These are phyloP conservation scores for Shiraia sp. DNA, from an alignment of 2,329 filamentous ascomycete species.

Conservation along the genomic window DNA sequence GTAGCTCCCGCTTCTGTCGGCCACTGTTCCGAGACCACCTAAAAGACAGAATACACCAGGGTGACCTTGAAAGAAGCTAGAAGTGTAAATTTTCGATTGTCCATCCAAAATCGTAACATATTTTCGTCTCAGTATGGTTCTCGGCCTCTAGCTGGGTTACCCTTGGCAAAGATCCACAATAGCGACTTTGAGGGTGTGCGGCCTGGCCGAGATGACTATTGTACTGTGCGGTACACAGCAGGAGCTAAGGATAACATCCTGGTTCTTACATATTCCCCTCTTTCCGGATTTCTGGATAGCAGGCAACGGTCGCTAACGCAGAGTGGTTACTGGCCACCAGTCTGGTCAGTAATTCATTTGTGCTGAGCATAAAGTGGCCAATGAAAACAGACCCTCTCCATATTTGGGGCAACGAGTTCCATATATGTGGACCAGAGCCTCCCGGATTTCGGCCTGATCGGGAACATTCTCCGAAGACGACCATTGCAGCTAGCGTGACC, in stretches of 20 bases:
- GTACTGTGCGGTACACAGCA: slow-evolving; percentile 1
- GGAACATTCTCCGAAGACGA: slow-evolving; percentile 11
- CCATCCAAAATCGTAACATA: background rate
- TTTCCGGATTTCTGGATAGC: slow-evolving; percentile 21
- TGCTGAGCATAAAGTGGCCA: slow-evolving; percentile 15
- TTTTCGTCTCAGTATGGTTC: background rate
- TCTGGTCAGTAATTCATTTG: slow-evolving; percentile 7
- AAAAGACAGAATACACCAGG: slow-evolving; percentile 6
- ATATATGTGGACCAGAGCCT: slow-evolving; percentile 11
- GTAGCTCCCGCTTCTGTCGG: slow-evolving; percentile 14
- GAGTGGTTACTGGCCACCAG: slow-evolving; percentile 13
- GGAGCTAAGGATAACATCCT: slow-evolving; percentile 15
- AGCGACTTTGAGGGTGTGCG: background rate
- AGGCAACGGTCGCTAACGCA: slow-evolving; percentile 28
- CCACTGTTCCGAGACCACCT: slow-evolving; percentile 16
- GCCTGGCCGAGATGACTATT: background rate
- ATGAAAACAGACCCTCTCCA: slow-evolving; percentile 8
- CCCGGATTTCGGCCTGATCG: slow-evolving; percentile 15
- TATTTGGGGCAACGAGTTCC: slow-evolving; percentile 16
- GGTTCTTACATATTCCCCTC: slow-evolving; percentile 17
- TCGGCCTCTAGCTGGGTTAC: no score
- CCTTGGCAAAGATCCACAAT: no score
- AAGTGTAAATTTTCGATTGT: slow-evolving; percentile 8
- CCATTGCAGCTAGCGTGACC: background rate
- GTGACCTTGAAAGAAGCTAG: slow-evolving; percentile 7